Conservation (phyloP, 495 filamentous ascomycete species). For the Penicillium waksmanii region DNA sequence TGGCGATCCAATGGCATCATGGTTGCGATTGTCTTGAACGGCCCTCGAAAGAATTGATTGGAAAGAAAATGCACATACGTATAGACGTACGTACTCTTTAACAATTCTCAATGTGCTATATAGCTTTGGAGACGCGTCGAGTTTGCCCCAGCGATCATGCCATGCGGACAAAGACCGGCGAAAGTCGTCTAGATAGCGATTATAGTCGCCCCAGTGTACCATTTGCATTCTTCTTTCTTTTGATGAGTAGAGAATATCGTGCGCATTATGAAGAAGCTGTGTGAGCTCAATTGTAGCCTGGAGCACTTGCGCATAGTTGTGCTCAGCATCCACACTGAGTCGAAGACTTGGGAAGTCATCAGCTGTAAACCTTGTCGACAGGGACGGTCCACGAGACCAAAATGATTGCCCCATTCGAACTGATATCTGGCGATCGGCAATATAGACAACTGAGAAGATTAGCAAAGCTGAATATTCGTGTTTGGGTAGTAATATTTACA, state of each 20-base stretch:
- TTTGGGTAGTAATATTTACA: background rate
- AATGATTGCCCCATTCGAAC: constrained; percentile 13
- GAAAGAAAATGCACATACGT: constrained; percentile 7
- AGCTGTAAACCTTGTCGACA: constrained; percentile 10
- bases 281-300: constrained; percentile 10
- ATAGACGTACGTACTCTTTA: constrained; percentile 7
- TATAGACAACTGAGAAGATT: constrained; percentile 9
- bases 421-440: constrained; percentile 12
- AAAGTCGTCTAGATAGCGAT: constrained; percentile 9
- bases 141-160: constrained; percentile 1
- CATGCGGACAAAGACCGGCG: constrained; percentile 1
- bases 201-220: constrained; percentile 10
- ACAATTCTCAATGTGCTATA: background rate
- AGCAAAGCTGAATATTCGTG: too few relatives aligned
- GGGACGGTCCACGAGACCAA: constrained; percentile 10
- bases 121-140: constrained; percentile 7
- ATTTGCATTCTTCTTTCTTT: constrained; percentile 8
- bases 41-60: constrained; percentile 10
- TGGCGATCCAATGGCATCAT: background rate
- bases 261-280: constrained; percentile 1
- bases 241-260: constrained; percentile 10
- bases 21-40: background rate
- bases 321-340: constrained; percentile 1
- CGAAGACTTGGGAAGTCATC: constrained; percentile 9
- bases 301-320: constrained; percentile 6